phyloP scores from a whole-genome alignment of 2,329 filamentous ascomycete genomes.

The Ophiosphaerella herpotricha region DNA sequence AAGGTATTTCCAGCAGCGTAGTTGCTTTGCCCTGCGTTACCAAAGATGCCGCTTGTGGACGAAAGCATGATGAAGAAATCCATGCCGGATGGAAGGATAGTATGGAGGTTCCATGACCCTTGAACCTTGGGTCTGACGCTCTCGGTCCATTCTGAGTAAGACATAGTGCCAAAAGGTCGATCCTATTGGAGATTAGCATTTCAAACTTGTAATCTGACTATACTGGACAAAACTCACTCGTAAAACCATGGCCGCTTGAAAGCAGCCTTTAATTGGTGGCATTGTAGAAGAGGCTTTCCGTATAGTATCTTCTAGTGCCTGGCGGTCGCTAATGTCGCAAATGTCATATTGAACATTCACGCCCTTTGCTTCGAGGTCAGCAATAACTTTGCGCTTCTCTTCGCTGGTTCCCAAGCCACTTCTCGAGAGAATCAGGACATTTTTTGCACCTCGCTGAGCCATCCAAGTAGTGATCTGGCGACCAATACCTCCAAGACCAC shows the following conservation, averaged over 20 bases:
- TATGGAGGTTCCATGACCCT: conserved; percentile 39
- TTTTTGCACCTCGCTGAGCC: conserved; percentile 18
- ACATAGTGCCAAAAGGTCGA: neutral
- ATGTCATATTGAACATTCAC: too few species aligned
- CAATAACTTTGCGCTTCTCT: neutral
- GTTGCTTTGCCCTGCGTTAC: conserved; percentile 21
- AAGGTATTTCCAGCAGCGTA: conserved; percentile 29
- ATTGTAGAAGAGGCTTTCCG: conserved; percentile 1
- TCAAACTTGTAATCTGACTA: too few species aligned
- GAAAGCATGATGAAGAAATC: conserved; percentile 33
- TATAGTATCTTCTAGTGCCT: too few species aligned
- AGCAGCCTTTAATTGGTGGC: conserved; percentile 31
- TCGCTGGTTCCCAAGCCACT: neutral
- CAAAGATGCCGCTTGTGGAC: conserved; percentile 24
- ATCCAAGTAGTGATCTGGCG: conserved; percentile 19
- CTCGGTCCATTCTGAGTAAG: neutral
- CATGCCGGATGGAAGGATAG: conserved; percentile 9
- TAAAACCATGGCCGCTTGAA: conserved; percentile 35
- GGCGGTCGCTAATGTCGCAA: too few species aligned
- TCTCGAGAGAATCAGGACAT: conserved; percentile 14
- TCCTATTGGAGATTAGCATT: too few species aligned
- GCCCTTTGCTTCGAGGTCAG: neutral
- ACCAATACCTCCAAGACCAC: conserved; percentile 29
- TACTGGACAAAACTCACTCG: too few species aligned
- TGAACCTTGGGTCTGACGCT: conserved; percentile 35